Evolutionary conservation across 805 yeast species (phyloP), one percentile per base, ranked within the genome.

Genomic region (Hanseniaspora vineae): DNA sequence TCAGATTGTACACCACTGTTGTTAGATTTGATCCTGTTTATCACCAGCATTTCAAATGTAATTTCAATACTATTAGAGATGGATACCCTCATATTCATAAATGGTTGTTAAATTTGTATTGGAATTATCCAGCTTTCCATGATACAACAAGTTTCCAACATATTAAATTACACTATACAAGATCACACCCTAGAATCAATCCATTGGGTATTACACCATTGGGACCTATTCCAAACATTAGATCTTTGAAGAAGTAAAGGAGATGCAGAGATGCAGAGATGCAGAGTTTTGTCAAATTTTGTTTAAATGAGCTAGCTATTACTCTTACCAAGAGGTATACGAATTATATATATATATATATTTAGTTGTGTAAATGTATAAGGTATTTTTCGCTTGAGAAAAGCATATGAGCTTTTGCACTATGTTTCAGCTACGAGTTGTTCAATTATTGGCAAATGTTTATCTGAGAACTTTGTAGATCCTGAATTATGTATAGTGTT

Each of bases 31-130:
- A 90, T 63, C 84, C 94, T 1, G 95, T 88, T 19, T 90, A 90
- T 60, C 90, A 83, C 47, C 96, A 89, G 65, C 97, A 90, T 65
- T 92, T 90, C 77, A 92, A 90, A 67, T 85, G 96, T 65, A 90
- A 90, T 65, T 64, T 87, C 51, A 80, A 80, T 44, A 82, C 80
- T 71, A 84, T 90, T 57, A 77, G 96, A 60, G 63, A 58, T 42
- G 84, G 86, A 53, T 90, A 78, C 62, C 97, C 97, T 19, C 66
- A 71, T 55, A 65, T 89, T 47, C 82, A 87, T 66, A 68, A 77
- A 51, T 90, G 95, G 95, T 64, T 89, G 56, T 72, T 83, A 55
- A 77, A 83, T 54, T 72, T 92, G 56, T 92, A 89, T 67, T 88
- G 96, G 96, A 63, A 70, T 48, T 35, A 45, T 13, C 39, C 39